Evolutionary conservation across 306 rosid genomes (phyloP).

Genomic region (Inga leiocalycina): DNA sequence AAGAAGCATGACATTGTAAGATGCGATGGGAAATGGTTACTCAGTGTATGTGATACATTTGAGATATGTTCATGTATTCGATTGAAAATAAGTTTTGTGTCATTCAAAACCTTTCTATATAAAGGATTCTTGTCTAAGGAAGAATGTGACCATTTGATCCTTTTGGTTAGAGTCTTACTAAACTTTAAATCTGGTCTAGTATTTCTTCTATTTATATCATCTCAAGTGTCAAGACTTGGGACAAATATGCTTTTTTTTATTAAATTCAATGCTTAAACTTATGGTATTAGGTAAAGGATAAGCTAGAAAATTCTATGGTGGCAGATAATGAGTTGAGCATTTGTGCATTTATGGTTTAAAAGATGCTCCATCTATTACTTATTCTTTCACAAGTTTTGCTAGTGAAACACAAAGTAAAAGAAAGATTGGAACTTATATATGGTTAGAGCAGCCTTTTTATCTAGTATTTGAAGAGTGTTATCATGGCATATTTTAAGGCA

Average conservation of each 20-base stretch:
- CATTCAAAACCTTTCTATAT: too few relatives aligned
- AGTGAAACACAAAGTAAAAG: not conserved
- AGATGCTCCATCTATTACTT: not conserved
- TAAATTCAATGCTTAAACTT: too few relatives aligned
- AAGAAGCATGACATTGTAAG: conserved; percentile 25
- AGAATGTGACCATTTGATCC: too few relatives aligned
- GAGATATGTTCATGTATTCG: conserved; percentile 34
- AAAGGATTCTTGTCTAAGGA: too few relatives aligned
- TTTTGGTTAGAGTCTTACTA: too few relatives aligned
- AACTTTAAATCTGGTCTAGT: too few relatives aligned
- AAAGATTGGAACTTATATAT: not conserved
- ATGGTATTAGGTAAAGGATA: too few relatives aligned
- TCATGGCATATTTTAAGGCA: conserved; percentile 5
- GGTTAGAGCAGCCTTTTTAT: not conserved
- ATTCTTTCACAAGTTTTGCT: not conserved
- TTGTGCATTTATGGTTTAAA: conserved; percentile 2
- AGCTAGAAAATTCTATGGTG: too few relatives aligned
- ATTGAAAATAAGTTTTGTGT: conserved; percentile 31
- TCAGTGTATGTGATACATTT: conserved; percentile 28
- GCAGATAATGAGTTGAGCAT: not conserved
- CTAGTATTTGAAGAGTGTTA: not conserved
- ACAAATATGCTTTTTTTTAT: too few relatives aligned
- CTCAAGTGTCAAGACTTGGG: too few relatives aligned
- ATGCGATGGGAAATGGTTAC: conserved; percentile 16
- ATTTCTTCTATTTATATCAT: too few relatives aligned